A percentile compares a stretch with the other conserved stretches of the same genome.
These are phyloP conservation scores for Penicillium crustosum DNA, from an alignment of 2,329 filamentous ascomycete genomes.

Conservation along the genomic window DNA sequence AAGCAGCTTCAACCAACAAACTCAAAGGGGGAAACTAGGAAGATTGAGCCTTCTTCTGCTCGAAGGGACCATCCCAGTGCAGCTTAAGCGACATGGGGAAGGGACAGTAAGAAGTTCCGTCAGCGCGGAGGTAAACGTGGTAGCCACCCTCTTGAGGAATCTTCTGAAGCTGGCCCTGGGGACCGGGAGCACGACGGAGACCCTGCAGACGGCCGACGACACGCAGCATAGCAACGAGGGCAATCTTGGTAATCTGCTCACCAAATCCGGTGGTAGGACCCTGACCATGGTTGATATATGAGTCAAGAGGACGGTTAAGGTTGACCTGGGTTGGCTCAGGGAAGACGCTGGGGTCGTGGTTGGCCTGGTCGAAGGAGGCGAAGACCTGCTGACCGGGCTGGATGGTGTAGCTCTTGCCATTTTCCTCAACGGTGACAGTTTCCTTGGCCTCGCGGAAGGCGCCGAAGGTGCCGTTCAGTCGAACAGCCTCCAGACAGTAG, in stretches of 20 bases:
- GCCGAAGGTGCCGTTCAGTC: slow-evolving; percentile 64
- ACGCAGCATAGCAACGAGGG: slow-evolving; percentile 67
- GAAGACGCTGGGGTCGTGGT: slow-evolving; percentile 59
- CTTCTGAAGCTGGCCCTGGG: slow-evolving; percentile 68
- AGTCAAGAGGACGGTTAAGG: slow-evolving; percentile 61
- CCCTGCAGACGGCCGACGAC: slow-evolving; percentile 62
- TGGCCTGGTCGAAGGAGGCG: slow-evolving; percentile 59
- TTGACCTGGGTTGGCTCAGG: slow-evolving; percentile 61
- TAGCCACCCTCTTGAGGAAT: slow-evolving; percentile 56
- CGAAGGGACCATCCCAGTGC: slow-evolving; percentile 43
- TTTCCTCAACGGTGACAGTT: slow-evolving; percentile 54
- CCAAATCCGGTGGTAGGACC: slow-evolving; percentile 66
- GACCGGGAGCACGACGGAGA: slow-evolving; percentile 60
- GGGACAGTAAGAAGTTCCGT: slow-evolving; percentile 59
- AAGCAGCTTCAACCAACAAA: background rate
- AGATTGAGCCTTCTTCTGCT: slow-evolving; percentile 17
- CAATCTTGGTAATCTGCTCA: slow-evolving; percentile 59
- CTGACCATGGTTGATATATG: slow-evolving; percentile 64
- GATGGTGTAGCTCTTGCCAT: slow-evolving; percentile 50
- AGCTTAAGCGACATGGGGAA: slow-evolving; percentile 52
- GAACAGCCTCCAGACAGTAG: slow-evolving; percentile 70
- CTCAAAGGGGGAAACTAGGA: background rate
- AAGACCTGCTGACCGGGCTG: slow-evolving; percentile 61
- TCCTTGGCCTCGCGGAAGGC: slow-evolving; percentile 58
- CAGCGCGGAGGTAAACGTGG: slow-evolving; percentile 64